Base-by-base conservation (phyloP, 768 basidiomycete genomes). In the Leccinellum albellum region DNA sequence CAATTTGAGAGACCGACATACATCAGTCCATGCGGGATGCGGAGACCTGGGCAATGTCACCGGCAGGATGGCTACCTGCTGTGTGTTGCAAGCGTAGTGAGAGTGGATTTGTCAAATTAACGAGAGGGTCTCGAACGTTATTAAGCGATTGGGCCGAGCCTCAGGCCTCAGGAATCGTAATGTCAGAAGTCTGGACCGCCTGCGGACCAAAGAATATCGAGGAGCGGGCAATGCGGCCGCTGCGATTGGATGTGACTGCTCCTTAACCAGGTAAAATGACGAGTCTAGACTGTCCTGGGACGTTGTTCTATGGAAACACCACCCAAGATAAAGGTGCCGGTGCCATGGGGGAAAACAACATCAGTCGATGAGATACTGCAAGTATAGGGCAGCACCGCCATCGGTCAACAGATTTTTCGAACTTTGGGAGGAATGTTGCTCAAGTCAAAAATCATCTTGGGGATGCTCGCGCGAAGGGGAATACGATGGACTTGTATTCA, bases 11-110 rank as follows among this genome's bases (percentile, higher is more conserved):
- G 42, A 15, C 58, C 28, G 15, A n/a, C 37, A 5, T 59, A 28
- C 47, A 13, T 21, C 42, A 13, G 42, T 15, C 29, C 12, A 33
- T 21, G n/a, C 17, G 26, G 21, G 32, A 14, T 26, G 50, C 17
- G 3, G 35, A 37, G 7, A 58, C 56, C 65, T 64, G 23, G 64
- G 58, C 58, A 29, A 46, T 29, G 49, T 3, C 9, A 61, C 50
- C 50, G 21, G 4, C 14, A 51, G 21, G 29, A 28, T 40, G 52
- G 59, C 42, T 17, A 33, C 53, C n/a, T 55, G 65, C 55, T 50
- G 51, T 54, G 52, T 29, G 23, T 26, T 50, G 28, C 33, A 14
- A 8, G 31, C 35, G 6, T 28, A 13, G 29, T 20, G 20, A 24
- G 3, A 37, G 29, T 31, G 2, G 13, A 33, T 37, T 32, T 24